Evolutionary conservation across 768 basidiomycete genomes (phyloP), one percentile per base, ranked within the genome.

Genomic region (Lyophyllum atratum): DNA sequence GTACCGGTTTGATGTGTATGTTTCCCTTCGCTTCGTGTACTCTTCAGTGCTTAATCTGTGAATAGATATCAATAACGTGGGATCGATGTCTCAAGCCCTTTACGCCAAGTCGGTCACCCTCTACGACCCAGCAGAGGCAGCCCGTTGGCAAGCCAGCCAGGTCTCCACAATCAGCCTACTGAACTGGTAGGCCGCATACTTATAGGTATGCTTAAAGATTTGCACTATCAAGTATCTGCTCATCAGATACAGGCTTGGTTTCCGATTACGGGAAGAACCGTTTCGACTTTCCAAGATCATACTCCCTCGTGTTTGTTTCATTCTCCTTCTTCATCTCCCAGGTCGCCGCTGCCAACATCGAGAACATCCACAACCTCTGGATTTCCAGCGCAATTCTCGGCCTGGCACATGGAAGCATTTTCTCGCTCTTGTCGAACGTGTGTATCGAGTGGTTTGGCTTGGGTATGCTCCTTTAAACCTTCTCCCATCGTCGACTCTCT

Each of bases 401-500:
- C 0, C 68, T 88, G 5, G 85, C 86, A 0, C 89, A 94, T 62
- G 93, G 93, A 3, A 79, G 83, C 47, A 71, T 75, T 52, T 93
- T 92, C 66, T 89, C 88, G 2, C 74, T 90, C 43, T 79, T 83
- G 64, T 90, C 92, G 0, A 85, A 87, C n/a, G 78, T 95, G 28
- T 79, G 84, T 51, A 79, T 95, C 25, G 94, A 95, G 62, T 94
- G 91, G 92, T 95, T 95, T 62, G 93, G 93, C 7, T 76, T 95
- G 65, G 76, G 91, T 91, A 64, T 65, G 89, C 84, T 29, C 8
- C n/a, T n/a, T n/a, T n/a, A n/a, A n/a, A 31, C 29, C 14, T 40
- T 39, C n/a, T 1, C 17, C 8, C 11, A 17, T 37, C 34, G 4
- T 26, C 7, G 17, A 4, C 22, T 42, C 4, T 12, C 1, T 25